Evolutionary conservation across 371 early-diverging fungal species (phyloP), one percentile per base, ranked within the genome.

Genomic region (Mucor lusitanicus): DNA sequence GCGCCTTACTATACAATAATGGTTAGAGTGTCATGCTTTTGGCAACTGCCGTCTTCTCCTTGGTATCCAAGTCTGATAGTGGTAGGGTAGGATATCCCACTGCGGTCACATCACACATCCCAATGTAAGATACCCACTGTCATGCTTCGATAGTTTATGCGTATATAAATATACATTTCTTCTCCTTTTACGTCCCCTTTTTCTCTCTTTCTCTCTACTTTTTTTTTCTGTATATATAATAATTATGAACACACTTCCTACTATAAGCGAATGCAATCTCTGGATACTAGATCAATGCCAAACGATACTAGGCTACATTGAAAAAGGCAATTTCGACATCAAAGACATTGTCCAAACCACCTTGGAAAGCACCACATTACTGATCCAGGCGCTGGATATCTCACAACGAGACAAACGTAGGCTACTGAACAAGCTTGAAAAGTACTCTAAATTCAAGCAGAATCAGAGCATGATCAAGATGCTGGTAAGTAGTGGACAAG

Each of bases 211-310:
- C 6, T 58, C 23, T 58, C 9, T 39, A 23, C 35, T 58, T 39
- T 8, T 7, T 27, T n/a, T 8, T 56, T 30, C 3, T 57, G 21
- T 46, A 54, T 56, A 56, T 56, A n/a, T 56, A 56, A 23, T 12
- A 7, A n/a, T 25, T n/a, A 67, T 67, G 67, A 54, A 61, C n/a
- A 33, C 54, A 17, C 44, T 56, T 42, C 61, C 69, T 15, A 60
- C 61, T 25, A 56, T 64, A 13, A 40, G 19, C 25, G 69, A 69
- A 44, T 69, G 61, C 39, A 58, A 32, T 12, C 11, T 19, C 9
- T 69, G 64, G 64, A 64, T 69, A 23, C 39, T 55, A 21, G 64
- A 69, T 37, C 69, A 64, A n/a, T 69, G 69, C 19, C 50, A 63
- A 8, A 40, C 35, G 9, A 56, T 68, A 21, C 17, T 63, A 27